Base-by-base conservation (phyloP, 2,329 filamentous ascomycete species). In the Cordyceps pruinosa region DNA sequence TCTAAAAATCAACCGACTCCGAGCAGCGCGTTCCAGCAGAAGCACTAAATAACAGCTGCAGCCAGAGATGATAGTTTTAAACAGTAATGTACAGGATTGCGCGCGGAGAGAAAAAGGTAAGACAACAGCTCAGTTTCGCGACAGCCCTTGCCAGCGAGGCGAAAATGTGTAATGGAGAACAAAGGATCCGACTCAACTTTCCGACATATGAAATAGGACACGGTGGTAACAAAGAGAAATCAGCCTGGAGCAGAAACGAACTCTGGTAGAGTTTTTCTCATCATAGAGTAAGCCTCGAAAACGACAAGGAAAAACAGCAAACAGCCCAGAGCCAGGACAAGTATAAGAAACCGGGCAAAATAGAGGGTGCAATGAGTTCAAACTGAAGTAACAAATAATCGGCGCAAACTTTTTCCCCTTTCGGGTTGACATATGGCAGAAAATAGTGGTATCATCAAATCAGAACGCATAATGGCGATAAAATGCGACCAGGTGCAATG, bases 11-110 rank as follows among this genome's bases (percentile, higher is more conserved):
- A 47, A 26, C 34, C 48, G 49, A 34, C 26, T 34, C 56, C 56
- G 21, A 32, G 49, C 32, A 58, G 63, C 46, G 62, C 65, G 60
- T 66, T 63, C 63, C 65, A 67, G 64, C 62, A 66, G 63, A 62
- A 65, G 69, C 68, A 69, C 64, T 66, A 60, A 61, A 66, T 65
- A 68, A 66, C 63, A 66, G 66, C 76, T 75, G 73, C 74, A 72
- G 73, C 65, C 71, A 37, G 42, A 53, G 42, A 72, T 68, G 66
- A 66, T 73, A 71, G 70, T 74, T 74, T 75, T 70, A 66, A 76
- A 69, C 56, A 58, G 73, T 81, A 81, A 79, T 81, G 76, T 81
- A 81, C 78, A 81, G 73, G 72, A 75, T 71, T 73, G 71, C 70
- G 68, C 63, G 30, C 37, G 54, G 21, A 30, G 37, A 53, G 30